Conservation (phyloP, 2,329 filamentous ascomycete species). For the Colletotrichum sp. region DNA sequence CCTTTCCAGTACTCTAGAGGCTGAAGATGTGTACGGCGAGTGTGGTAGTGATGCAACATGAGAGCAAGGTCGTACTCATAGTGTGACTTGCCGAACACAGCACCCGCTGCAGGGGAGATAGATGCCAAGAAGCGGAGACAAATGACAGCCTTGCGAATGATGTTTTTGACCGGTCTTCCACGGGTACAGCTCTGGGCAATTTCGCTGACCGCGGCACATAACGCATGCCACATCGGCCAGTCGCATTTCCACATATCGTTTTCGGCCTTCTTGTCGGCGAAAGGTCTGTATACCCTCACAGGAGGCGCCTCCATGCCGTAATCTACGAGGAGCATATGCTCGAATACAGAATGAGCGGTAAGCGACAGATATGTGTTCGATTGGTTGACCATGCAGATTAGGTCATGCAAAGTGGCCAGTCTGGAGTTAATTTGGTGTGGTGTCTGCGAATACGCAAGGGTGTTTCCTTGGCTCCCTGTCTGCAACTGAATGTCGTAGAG, state of each 20-base stretch:
- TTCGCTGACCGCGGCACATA: neutral
- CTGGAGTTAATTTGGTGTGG: no score
- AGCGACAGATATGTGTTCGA: no score
- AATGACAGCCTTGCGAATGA: neutral
- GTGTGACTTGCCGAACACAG: neutral
- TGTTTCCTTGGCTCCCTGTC: no score
- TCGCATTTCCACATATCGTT: neutral
- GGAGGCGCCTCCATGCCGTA: neutral
- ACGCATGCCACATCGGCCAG: rapidly evolving
- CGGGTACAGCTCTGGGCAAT: neutral
- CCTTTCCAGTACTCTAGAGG: neutral
- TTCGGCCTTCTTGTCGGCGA: no score
- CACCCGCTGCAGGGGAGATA: neutral
- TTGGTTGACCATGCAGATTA: no score
- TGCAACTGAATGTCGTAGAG: neutral
- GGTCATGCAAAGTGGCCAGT: no score
- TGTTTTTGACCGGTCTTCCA: rapidly evolving
- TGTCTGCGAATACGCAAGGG: no score
- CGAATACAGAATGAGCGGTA: rapidly evolving
- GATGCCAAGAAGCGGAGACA: neutral
- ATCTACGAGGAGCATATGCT: neutral
- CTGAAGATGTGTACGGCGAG: rapidly evolving
- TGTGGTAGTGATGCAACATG: neutral
- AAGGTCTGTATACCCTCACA: neutral
- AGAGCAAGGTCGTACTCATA: neutral